phyloP scores from a whole-genome alignment of 495 filamentous ascomycete genomes.

The Neurospora sp. region DNA sequence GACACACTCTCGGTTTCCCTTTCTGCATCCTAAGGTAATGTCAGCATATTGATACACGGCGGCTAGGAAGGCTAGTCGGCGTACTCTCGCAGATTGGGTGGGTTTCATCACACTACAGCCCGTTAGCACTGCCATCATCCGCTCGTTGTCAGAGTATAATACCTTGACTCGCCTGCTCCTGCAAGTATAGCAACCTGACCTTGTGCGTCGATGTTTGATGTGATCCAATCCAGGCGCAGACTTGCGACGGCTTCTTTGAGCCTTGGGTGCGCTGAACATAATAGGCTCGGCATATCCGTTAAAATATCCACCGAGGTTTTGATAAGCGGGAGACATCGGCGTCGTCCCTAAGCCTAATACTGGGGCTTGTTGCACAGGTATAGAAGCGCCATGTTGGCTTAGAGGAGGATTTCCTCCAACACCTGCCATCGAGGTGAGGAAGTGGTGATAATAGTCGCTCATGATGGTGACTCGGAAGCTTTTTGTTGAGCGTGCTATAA shows the following conservation, averaged over 20 bases:
- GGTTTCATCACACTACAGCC: slow-evolving; percentile 65
- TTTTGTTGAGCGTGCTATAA: neutral
- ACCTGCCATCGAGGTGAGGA: slow-evolving; percentile 35
- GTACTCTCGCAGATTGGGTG: slow-evolving; percentile 81
- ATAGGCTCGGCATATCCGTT: slow-evolving; percentile 36
- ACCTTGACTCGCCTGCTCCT: slow-evolving; percentile 85
- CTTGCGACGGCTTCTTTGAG: slow-evolving; percentile 46
- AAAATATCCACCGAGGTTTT: slow-evolving; percentile 32
- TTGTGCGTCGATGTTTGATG: slow-evolving; percentile 86
- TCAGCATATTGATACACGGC: slow-evolving; percentile 13
- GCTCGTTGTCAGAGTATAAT: slow-evolving; percentile 4
- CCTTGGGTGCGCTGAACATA: slow-evolving; percentile 40
- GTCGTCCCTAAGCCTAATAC: slow-evolving; percentile 19
- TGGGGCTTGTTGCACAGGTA: slow-evolving; percentile 24
- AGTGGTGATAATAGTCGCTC: slow-evolving; percentile 41
- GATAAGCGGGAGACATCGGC: slow-evolving; percentile 30
- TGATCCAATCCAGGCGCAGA: slow-evolving; percentile 56
- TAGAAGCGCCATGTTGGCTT: slow-evolving; percentile 25
- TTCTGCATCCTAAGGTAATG: slow-evolving; percentile 56
- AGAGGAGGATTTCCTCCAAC: slow-evolving; percentile 25
- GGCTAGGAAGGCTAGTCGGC: slow-evolving; percentile 10
- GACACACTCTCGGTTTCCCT: slow-evolving; percentile 72
- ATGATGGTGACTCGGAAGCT: slow-evolving; percentile 15
- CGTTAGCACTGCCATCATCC: slow-evolving; percentile 2
- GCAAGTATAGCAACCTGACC: slow-evolving; percentile 93